These are phyloP conservation scores for Epichloe typhina DNA, from an alignment of 2,329 filamentous ascomycete genomes.

Conservation along the genomic window DNA sequence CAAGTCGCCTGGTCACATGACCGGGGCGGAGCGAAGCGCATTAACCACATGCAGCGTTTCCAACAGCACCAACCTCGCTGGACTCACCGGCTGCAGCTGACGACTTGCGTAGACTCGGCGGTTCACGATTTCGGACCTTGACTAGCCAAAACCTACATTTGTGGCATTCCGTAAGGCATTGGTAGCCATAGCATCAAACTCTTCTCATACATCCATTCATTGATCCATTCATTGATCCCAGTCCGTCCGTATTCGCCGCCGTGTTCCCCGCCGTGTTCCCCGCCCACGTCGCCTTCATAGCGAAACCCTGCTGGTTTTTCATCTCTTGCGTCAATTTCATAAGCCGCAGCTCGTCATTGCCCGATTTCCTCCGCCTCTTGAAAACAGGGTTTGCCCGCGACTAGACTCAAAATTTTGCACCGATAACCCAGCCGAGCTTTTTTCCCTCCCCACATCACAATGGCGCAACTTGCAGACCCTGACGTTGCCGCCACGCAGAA, in stretches of 20 bases:
- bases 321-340: too few relatives aligned
- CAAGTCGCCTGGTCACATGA: constrained; percentile 2
- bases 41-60: too few relatives aligned
- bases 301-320: too few relatives aligned
- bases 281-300: too few relatives aligned
- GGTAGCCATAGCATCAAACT: neutral
- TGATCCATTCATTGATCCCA: too few relatives aligned
- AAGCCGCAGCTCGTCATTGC: neutral
- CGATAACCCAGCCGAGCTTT: neutral
- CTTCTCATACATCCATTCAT: neutral
- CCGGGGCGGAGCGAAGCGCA: neutral
- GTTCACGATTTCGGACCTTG: neutral
- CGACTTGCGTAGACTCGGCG: too few relatives aligned
- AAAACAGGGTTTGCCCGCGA: neutral
- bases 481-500: constrained; percentile 16
- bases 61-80: too few relatives aligned
- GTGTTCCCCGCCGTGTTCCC: too few relatives aligned
- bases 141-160: neutral
- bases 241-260: too few relatives aligned
- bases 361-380: neutral
- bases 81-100: too few relatives aligned
- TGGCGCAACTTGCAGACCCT: constrained; percentile 17
- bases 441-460: constrained; percentile 4
- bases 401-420: neutral
- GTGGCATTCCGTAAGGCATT: neutral